phyloP scores from a whole-genome alignment of 2,329 filamentous ascomycete genomes.

The Cercospora sp. region DNA sequence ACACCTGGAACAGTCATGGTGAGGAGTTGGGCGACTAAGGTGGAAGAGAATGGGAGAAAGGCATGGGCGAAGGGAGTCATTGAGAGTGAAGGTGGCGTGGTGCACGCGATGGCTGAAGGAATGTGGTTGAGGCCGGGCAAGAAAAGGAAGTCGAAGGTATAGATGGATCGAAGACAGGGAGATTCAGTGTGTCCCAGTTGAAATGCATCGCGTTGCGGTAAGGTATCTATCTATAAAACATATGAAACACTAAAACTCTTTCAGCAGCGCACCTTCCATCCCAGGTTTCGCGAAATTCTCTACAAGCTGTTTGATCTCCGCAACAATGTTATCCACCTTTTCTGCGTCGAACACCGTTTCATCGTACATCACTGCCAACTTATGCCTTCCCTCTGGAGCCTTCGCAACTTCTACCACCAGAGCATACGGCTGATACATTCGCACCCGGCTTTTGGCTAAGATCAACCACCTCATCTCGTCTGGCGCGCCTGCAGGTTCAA shows the following conservation, averaged over 20 bases:
- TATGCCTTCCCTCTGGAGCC: background rate
- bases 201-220: background rate
- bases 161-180: background rate
- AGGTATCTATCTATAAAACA: background rate
- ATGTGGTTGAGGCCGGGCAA: conserved; percentile 27
- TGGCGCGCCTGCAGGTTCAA: background rate
- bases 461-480: background rate
- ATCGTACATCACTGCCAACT: background rate
- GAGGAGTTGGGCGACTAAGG: conserved; percentile 23
- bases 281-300: background rate
- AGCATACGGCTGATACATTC: background rate
- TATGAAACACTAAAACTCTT: background rate
- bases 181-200: background rate
- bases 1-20: conserved; percentile 28
- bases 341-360: background rate
- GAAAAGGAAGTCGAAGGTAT: conserved; percentile 7
- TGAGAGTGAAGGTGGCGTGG: conserved; percentile 24
- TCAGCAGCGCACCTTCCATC: background rate
- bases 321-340: background rate
- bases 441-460: background rate
- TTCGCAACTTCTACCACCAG: background rate
- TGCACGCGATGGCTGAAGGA: conserved; percentile 26
- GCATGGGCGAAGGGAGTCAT: conserved; percentile 26
- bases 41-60: conserved; percentile 25
- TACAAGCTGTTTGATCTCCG: background rate